Conservation (phyloP, 257 asterid species). For the Schizonepeta tenuifolia region DNA sequence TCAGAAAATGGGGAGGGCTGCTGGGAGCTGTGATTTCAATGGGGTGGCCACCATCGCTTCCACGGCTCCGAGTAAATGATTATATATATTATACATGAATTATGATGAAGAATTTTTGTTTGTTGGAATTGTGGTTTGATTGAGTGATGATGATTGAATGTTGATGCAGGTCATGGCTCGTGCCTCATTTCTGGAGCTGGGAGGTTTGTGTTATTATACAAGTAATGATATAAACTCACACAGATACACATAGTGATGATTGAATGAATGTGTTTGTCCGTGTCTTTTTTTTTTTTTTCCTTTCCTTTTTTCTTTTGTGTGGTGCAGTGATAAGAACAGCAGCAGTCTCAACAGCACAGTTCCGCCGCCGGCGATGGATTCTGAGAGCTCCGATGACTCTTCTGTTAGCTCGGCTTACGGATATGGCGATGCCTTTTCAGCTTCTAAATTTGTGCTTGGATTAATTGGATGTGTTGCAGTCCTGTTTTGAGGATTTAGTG, state of each 20-base stretch:
- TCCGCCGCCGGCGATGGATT: slow-evolving; percentile 54
- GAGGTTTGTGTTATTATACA: slow-evolving; percentile 44
- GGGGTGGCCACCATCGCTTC: slow-evolving; percentile 81
- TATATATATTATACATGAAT: neutral
- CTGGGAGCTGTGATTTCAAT: slow-evolving; percentile 70
- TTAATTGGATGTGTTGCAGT: slow-evolving; percentile 34
- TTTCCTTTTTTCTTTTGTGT: no score
- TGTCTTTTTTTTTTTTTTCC: no score
- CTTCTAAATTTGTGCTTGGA: slow-evolving; percentile 31
- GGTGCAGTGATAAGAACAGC: slow-evolving; percentile 50
- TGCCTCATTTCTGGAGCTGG: slow-evolving; percentile 60
- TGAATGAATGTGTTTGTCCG: neutral
- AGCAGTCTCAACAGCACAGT: slow-evolving; percentile 53
- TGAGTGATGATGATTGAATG: neutral
- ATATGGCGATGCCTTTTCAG: slow-evolving; percentile 12
- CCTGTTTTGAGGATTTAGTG: slow-evolving; percentile 19
- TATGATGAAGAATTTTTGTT: slow-evolving; percentile 3
- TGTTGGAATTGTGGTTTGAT: neutral
- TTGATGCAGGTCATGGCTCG: slow-evolving; percentile 71
- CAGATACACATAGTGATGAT: neutral
- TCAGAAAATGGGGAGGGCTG: slow-evolving; percentile 58
- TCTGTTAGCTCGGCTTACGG: slow-evolving; percentile 22
- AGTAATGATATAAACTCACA: neutral
- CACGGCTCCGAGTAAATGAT: slow-evolving; percentile 60
- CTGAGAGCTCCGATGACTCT: slow-evolving; percentile 48